A percentile compares a stretch with the other conserved stretches of the same genome.
Conservation (phyloP, 2,329 filamentous ascomycete species). For the Didymella pinodella region DNA sequence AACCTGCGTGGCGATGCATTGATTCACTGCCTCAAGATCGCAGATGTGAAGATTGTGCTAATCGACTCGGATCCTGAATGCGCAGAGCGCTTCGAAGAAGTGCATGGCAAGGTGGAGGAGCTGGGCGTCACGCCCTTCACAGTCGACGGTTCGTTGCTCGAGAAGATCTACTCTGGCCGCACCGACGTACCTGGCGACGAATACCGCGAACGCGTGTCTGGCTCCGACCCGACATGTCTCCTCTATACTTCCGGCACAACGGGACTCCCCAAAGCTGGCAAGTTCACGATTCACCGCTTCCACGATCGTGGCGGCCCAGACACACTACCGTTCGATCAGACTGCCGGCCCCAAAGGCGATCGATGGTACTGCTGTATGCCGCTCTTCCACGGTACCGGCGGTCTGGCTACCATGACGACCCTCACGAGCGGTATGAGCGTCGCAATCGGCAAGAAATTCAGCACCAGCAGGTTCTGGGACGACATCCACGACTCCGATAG, state of each 20-base stretch:
- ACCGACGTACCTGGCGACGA: conserved; percentile 59
- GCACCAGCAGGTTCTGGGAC: conserved; percentile 72
- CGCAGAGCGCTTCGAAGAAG: conserved; percentile 31
- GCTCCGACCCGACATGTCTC: conserved; percentile 64
- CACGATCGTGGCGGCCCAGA: conserved; percentile 48
- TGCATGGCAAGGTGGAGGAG: conserved; percentile 27
- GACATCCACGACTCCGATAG: conserved; percentile 69
- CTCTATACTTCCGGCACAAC: conserved; percentile 81
- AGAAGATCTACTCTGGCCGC: conserved; percentile 28
- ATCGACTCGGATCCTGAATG: conserved; percentile 61
- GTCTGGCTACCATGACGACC: conserved; percentile 63
- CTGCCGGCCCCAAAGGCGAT: conserved; percentile 55
- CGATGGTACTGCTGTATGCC: conserved; percentile 80
- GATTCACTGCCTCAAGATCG: conserved; percentile 69
- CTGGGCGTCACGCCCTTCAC: conserved; percentile 31
- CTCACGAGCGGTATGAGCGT: conserved; percentile 55
- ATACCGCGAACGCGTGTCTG: conserved; percentile 61
- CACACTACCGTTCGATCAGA: conserved; percentile 44
- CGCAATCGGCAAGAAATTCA: conserved; percentile 71
- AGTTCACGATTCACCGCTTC: conserved; percentile 39
- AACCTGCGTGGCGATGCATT: conserved; percentile 69
- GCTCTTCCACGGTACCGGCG: conserved; percentile 77
- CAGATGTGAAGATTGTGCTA: conserved; percentile 62
- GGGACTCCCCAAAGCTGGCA: conserved; percentile 68
- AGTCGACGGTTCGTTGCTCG: conserved; percentile 30